Base-by-base conservation (phyloP, 2,329 filamentous ascomycete species). In the Myriosclerotinia scirpicola region DNA sequence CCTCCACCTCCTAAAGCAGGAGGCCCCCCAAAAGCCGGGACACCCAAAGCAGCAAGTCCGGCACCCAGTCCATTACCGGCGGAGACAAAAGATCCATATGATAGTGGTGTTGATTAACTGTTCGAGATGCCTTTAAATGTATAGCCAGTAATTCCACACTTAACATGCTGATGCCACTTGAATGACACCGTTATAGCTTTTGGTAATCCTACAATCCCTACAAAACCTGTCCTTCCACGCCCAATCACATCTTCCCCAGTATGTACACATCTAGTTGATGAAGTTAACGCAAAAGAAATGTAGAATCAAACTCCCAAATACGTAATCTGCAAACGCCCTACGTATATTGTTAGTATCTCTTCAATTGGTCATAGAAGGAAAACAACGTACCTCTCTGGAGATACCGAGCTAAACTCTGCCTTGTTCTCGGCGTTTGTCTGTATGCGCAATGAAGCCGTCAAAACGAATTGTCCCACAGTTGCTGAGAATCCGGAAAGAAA, bases 261-360 rank as follows among this genome's bases (percentile, higher is more conserved):
- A 64, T 50, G 42, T 67, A 70, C 69, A 69, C 62, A 70, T 54
- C 83, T 84, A 99, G 85, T 99, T 99, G 83, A 99, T 98, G 80
- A 99, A 99, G 85, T 99, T 99, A 78, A 98, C 88, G 81, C 93
- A 97, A 84, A 99, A 99, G 82, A 98, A 97, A 82, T 99, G 95
- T 78, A 98, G 81, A 77, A 98, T 92, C 78, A 99, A 79, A 79
- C 93, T 97, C 78, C 94, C 95, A 74, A 97, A 92, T 68, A 99
- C 85, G 77, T 90, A 99, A 81, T 99, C 95, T 76, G 95, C 93
- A 79, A 99, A 99, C 50, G 95, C 94, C 78, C 93, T 96, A 11
- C 22, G 73, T 66, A 65, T 34, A 20, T 61, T 46, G 54, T 73
- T 67, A 76, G 70, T 64, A 56, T 55, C 40, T 9, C 20, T 54